These are phyloP conservation scores for Entomortierella chlamydospora DNA, from an alignment of 192 early-diverging fungal genomes.

Conservation along the genomic window DNA sequence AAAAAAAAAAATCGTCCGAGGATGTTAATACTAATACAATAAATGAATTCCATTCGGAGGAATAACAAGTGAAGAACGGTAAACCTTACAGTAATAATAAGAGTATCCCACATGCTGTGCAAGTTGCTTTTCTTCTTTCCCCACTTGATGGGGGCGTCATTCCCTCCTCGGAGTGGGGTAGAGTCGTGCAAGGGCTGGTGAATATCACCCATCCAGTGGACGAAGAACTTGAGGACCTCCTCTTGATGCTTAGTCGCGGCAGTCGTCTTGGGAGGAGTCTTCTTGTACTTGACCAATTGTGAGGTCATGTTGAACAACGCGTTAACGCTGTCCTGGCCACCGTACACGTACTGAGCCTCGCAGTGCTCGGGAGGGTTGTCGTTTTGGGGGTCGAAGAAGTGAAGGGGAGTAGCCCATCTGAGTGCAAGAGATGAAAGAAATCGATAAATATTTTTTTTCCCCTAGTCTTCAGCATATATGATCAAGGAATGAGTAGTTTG, in stretches of 20 bases:
- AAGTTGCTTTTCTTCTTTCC: conserved; percentile 41
- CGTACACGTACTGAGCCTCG: conserved; percentile 19
- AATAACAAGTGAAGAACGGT: no score
- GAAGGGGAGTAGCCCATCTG: conserved; percentile 36
- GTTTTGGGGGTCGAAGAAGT: conserved; percentile 38
- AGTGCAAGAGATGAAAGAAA: background rate
- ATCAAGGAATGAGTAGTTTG: background rate
- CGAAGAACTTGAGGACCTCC: conserved; percentile 57
- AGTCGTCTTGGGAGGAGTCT: conserved; percentile 21
- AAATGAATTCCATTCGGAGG: no score
- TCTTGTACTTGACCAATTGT: conserved; percentile 31
- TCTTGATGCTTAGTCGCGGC: background rate
- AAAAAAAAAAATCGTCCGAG: background rate
- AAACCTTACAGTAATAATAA: conserved; percentile 39
- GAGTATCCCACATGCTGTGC: conserved; percentile 55
- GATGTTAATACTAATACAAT: background rate
- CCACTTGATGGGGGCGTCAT: conserved; percentile 43
- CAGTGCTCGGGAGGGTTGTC: conserved; percentile 57
- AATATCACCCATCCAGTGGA: conserved; percentile 62
- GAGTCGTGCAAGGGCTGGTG: conserved; percentile 60
- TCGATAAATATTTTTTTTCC: background rate
- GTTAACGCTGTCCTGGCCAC: conserved; percentile 46
- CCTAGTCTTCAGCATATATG: no score
- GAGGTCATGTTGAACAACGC: conserved; percentile 56
- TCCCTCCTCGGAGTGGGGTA: conserved; percentile 25